Evolutionary conservation across 768 basidiomycete genomes (phyloP), one percentile per base, ranked within the genome.

Genomic region (Pisolithus orientalis): DNA sequence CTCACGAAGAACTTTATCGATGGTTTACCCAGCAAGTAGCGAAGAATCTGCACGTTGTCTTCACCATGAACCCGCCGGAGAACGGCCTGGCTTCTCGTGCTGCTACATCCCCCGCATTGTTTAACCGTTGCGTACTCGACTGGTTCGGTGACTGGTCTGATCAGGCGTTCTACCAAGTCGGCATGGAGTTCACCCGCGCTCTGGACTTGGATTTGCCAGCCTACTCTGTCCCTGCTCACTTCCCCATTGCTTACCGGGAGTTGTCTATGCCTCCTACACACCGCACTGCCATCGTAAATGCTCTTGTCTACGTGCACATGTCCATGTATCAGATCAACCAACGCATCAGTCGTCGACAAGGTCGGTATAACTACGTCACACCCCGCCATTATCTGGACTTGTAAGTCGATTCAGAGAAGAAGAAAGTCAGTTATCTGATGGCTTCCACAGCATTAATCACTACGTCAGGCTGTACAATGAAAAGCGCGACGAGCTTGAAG

Each of bases 121-220:
- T 95, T 84, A 99, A 99, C 73, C 87, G 96, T 73, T 99, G 96
- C 67, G 96, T 99, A 7, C 77, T 99, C 52, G 95, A 99, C 69
- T 99, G 96, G 96, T 98, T 98, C 61, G 96, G 96, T 27, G 94
- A 97, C 66, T 99, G 96, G 96, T 93, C 94, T 14, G 93, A 96
- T 60, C 94, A 97, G 65, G 94, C 96, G 0, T 90, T 98, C 71
- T 98, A 89, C 65, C 96, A 98, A 75, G 96, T 99, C 54, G 96
- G 90, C 40, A 83, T 89, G 77, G 96, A 98, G 70, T 95, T 99
- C 70, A 98, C 95, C 2, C 82, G 90, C 49, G 87, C 89, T 0
- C 79, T 99, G 58, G 96, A 98, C 69, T 80, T 99, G 57, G 96
- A 98, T 62, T 69, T 91, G 37, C 77, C 89, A 5, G 80, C 84